Percentiles rank a stretch among this genome's conserved stretches.
Evolutionary conservation across 1,139 yeast species (phyloP).

Genomic region (Hyphopichia wangnamkhiaoensis): DNA sequence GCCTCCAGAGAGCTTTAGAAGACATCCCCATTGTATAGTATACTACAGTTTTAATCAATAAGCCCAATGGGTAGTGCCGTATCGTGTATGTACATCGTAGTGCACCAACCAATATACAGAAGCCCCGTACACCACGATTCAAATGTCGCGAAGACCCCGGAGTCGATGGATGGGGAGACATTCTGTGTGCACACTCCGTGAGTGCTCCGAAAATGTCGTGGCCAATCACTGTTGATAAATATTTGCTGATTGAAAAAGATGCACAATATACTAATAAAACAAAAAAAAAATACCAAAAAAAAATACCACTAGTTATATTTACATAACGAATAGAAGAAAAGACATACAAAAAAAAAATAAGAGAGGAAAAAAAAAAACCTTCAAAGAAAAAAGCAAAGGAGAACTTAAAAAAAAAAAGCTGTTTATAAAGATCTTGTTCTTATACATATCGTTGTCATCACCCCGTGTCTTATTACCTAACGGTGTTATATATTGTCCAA

Average conservation of each 20-base stretch:
- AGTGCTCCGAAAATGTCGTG: constrained; percentile 13
- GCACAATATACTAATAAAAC: constrained; percentile 8
- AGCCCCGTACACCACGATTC: too few species aligned
- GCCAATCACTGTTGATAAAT: constrained; percentile 31
- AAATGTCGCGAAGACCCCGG: neutral
- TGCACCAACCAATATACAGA: too few species aligned
- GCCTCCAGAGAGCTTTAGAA: too few species aligned
- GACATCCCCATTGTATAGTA: too few species aligned
- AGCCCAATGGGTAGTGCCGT: too few species aligned
- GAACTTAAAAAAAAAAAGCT: too few species aligned
- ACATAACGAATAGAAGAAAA: constrained; percentile 1
- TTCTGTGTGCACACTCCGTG: neutral
- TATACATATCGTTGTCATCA: neutral
- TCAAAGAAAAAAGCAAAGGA: too few species aligned
- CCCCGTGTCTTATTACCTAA: neutral
- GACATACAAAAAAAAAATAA: neutral
- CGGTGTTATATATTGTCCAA: constrained; percentile 2
- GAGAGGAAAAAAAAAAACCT: neutral
- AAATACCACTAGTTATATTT: neutral
- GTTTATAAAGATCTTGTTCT: too few species aligned
- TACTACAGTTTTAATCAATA: too few species aligned
- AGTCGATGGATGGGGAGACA: neutral
- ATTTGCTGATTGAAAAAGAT: constrained; percentile 28
- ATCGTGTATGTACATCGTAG: too few species aligned
- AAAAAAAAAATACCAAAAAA: constrained; percentile 3